phyloP scores from a whole-genome alignment of 176 grass and related monocot genomes.

The Miscanthus lutarioriparius region DNA sequence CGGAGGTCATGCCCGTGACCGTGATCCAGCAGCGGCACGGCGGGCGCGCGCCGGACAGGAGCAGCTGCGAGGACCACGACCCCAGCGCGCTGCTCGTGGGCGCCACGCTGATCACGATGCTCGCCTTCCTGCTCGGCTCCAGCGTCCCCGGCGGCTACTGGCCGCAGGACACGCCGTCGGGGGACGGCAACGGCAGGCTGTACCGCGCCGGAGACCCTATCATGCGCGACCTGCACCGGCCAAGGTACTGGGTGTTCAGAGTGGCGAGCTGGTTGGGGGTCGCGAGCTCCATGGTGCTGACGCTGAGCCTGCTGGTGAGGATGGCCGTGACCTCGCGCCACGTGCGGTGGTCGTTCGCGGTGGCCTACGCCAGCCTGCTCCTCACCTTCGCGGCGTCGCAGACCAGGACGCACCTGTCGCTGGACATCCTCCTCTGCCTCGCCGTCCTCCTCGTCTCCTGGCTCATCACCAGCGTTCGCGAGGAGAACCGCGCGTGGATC shows the following conservation, averaged over 20 bases:
- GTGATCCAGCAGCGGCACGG: background rate
- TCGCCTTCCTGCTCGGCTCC: background rate
- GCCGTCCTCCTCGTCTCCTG: slow-evolving; percentile 26
- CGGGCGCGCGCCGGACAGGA: background rate
- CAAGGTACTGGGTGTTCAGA: slow-evolving; percentile 30
- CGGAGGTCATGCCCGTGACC: background rate
- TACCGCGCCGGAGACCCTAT: slow-evolving; percentile 44
- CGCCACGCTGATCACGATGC: background rate
- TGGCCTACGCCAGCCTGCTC: slow-evolving; percentile 50
- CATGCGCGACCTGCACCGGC: slow-evolving; percentile 48
- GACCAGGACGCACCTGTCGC: slow-evolving; percentile 21
- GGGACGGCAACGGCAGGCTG: background rate
- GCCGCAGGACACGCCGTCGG: background rate
- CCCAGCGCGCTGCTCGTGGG: background rate
- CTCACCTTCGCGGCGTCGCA: slow-evolving; percentile 44
- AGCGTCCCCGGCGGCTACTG: slow-evolving; percentile 43
- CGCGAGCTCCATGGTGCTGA: slow-evolving; percentile 49
- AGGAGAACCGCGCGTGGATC: background rate
- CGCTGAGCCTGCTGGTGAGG: slow-evolving; percentile 35
- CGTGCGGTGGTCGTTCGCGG: slow-evolving; percentile 39
- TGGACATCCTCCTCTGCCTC: slow-evolving; percentile 30
- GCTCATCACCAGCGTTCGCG: background rate
- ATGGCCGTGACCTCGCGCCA: slow-evolving; percentile 23
- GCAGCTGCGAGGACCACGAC: background rate
- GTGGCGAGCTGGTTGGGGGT: slow-evolving; percentile 42